Evolutionary conservation across 2,329 filamentous ascomycete species (phyloP), one percentile per base, ranked within the genome.

Genomic region (Phaeosphaeriaceae sp.): DNA sequence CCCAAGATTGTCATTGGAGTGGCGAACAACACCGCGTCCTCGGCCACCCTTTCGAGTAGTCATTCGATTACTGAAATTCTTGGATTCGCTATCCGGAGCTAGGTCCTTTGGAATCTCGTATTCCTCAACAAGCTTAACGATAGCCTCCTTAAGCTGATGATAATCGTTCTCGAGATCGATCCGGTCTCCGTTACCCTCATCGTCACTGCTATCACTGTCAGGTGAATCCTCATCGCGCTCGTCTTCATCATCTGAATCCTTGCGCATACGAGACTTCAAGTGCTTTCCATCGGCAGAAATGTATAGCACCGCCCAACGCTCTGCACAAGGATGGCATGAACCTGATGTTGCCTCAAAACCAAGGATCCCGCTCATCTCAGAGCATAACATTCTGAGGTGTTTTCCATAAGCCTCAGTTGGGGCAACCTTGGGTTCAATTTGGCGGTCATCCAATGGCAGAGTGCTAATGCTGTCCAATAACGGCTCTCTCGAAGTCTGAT

Each of bases 281-380:
- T 80, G 80, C 63, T 84, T 86, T 26, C 90, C 89, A 69, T 92
- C 86, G 1, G 84, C 75, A 0, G 88, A 88, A 47, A 95, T 84
- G 63, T 92, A 93, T 7, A 95, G 77, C 6, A 94, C 87, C 4
- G 88, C 83, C 91, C 91, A 96, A 47, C 87, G 81, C 73, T 95
- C 91, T 1, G 87, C 87, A 54, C 89, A 93, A 7, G 90, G 90
- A 63, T 94, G 89, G 46, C 86, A 87, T 12, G 83, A 79, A 17
- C 88, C 88, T 41, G 86, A 84, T 15, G 87, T 79, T 11, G 78
- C 81, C 12, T 91, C 86, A 6, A 77, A 63, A 4, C 88, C 87
- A 8, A 91, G 75, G 5, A 80, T 80, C 38, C 88, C 83, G 6
- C 77, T 81, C 85, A 92, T 86, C 61, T 91, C 87, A 46, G 88